Conservation (phyloP, 345 rosid genomes). For the Capsella bursapastoris region DNA sequence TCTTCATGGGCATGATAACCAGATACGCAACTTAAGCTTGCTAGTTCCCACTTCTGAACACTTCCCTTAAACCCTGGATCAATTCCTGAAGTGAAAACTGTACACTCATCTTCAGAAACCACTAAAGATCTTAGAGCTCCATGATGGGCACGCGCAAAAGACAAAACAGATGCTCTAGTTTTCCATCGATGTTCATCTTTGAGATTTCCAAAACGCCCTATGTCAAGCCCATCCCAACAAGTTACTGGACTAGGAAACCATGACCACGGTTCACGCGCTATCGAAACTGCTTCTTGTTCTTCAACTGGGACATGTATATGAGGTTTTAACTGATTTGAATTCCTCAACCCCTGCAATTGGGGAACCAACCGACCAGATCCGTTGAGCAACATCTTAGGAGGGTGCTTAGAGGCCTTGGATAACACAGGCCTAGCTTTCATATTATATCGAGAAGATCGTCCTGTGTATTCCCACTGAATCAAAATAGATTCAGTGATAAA, state of each 20-base stretch:
- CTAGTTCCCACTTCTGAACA: slow-evolving; percentile 90
- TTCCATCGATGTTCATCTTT: slow-evolving; percentile 95
- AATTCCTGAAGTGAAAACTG: slow-evolving; percentile 84
- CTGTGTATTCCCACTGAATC: slow-evolving; percentile 89
- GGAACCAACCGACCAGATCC: slow-evolving; percentile 86
- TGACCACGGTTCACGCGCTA: slow-evolving; percentile 78
- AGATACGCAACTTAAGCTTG: slow-evolving; percentile 72
- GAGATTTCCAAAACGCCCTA: slow-evolving; percentile 68
- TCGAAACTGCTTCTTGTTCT: slow-evolving; percentile 50
- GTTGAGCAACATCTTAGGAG: slow-evolving; percentile 75
- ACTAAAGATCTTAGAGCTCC: slow-evolving; percentile 87
- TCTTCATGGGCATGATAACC: slow-evolving; percentile 96
- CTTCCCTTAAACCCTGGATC: slow-evolving; percentile 95
- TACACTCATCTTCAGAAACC: slow-evolving; percentile 79
- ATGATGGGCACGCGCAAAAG: slow-evolving; percentile 80
- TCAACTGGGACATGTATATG: slow-evolving; percentile 54
- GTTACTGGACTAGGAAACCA: slow-evolving; percentile 93
- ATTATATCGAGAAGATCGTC: slow-evolving; percentile 68
- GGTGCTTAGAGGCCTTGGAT: slow-evolving; percentile 62
- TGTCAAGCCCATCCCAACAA: slow-evolving; percentile 86
- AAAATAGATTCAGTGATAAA: slow-evolving; percentile 49
- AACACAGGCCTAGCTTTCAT: slow-evolving; percentile 54
- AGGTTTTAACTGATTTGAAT: slow-evolving; percentile 62
- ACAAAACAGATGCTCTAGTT: slow-evolving; percentile 75
- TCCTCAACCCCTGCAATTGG: slow-evolving; percentile 68